These are phyloP conservation scores for Venturia pyrina DNA, from an alignment of 2,329 filamentous ascomycete species.

Conservation along the genomic window DNA sequence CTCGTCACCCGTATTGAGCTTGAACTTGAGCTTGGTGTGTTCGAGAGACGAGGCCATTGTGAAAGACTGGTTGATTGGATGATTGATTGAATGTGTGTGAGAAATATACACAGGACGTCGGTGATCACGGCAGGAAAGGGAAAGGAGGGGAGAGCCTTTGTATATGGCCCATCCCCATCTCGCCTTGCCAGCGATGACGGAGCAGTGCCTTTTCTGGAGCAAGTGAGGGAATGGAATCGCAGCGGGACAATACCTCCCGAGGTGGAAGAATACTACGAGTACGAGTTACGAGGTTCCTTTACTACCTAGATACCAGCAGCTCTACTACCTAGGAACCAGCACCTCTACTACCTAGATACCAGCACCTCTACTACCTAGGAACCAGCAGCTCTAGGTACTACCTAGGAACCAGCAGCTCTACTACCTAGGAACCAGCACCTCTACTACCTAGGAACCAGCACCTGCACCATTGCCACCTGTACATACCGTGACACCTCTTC, in stretches of 20 bases:
- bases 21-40: conserved; percentile 35
- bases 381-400: no score
- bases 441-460: no score
- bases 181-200: neutral
- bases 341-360: no score
- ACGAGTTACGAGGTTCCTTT: no score
- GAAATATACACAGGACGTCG: no score
- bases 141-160: neutral
- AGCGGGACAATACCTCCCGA: neutral
- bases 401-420: no score
- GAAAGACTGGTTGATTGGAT: neutral
- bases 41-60: conserved; percentile 20
- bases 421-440: no score
- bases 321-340: no score
- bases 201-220: neutral
- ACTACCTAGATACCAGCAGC: no score
- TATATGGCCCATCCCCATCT: neutral
- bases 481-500: neutral
- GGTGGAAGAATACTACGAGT: neutral
- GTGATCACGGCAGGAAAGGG: neutral
- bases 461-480: neutral
- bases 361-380: no score
- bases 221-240: neutral
- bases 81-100: neutral
- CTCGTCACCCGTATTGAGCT: conserved; percentile 59